phyloP scores from a whole-genome alignment of 2,329 filamentous ascomycete genomes.

The Kalmusia sp. region DNA sequence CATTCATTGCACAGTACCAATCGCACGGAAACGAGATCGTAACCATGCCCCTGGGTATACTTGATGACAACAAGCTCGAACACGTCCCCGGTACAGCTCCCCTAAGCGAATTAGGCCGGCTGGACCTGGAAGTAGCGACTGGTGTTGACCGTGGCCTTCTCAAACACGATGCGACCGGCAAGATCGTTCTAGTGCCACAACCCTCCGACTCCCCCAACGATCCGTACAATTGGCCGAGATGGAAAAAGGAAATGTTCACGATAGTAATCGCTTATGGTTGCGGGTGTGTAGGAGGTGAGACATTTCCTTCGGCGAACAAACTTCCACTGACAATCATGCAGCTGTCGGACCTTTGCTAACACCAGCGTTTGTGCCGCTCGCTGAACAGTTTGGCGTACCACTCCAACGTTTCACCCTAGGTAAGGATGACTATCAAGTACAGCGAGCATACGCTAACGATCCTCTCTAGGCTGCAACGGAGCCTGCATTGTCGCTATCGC shows the following conservation, averaged over 20 bases:
- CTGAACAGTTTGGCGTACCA: constrained; percentile 24
- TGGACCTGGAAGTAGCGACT: constrained; percentile 20
- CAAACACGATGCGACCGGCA: constrained; percentile 33
- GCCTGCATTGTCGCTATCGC: constrained; percentile 29
- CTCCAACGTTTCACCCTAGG: constrained; percentile 26
- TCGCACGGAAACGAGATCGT: not conserved
- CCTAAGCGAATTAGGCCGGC: constrained; percentile 24
- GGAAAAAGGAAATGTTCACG: constrained; percentile 36
- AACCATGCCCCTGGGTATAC: constrained; percentile 31
- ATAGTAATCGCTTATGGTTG: constrained; percentile 31
- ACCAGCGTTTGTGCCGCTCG: constrained; percentile 29
- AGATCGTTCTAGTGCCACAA: constrained; percentile 60
- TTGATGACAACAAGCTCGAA: constrained; percentile 29
- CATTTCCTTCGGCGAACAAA: not conserved
- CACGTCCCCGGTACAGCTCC: constrained; percentile 33
- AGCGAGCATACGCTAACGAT: constrained; percentile 20
- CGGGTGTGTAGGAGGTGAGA: constrained; percentile 29
- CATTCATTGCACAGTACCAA: not conserved
- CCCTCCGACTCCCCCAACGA: constrained; percentile 58
- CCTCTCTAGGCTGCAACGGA: constrained; percentile 27
- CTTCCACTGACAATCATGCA: not conserved
- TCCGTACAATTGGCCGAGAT: constrained; percentile 59
- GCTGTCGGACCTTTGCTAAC: constrained; percentile 32
- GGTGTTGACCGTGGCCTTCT: constrained; percentile 24
- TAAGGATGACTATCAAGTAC: not conserved